Evolutionary conservation across 768 basidiomycete genomes (phyloP).

Genomic region (Tremella mesenterica): DNA sequence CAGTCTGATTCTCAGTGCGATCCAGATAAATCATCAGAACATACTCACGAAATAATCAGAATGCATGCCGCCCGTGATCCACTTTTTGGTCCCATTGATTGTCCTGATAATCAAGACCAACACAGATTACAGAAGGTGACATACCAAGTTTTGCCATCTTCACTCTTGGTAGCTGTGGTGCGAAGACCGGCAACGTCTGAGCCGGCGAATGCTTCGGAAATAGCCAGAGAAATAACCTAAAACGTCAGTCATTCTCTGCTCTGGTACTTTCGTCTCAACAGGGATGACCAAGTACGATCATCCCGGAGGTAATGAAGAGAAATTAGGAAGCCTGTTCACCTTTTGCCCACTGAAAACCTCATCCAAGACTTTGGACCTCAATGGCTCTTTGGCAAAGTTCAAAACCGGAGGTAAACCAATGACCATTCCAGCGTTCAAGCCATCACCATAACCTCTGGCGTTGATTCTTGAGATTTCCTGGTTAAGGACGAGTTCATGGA

Average conservation of each 20-base stretch:
- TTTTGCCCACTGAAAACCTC: constrained; percentile 63
- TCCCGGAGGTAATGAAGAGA: not conserved
- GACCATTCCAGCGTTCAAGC: constrained; percentile 64
- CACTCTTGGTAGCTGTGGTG: constrained; percentile 67
- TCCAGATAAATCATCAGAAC: not conserved
- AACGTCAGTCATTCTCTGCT: not conserved
- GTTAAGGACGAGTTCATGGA: constrained; percentile 72
- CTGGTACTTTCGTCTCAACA: too few relatives aligned
- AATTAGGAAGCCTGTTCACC: constrained; percentile 20
- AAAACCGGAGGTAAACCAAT: constrained; percentile 54
- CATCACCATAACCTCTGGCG: constrained; percentile 72
- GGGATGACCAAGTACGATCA: too few relatives aligned
- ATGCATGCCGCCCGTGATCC: constrained; percentile 45
- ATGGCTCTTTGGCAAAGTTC: constrained; percentile 67
- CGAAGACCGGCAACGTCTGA: constrained; percentile 62
- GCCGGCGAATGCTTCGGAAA: constrained; percentile 78
- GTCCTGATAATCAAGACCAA: constrained; percentile 57
- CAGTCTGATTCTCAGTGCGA: constrained; percentile 55
- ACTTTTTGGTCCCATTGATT: constrained; percentile 84
- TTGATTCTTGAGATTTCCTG: constrained; percentile 66
- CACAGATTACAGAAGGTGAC: not conserved
- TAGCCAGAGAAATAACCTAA: constrained; percentile 73
- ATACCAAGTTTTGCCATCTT: constrained; percentile 55
- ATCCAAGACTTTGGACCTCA: constrained; percentile 58
- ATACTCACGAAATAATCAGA: constrained; percentile 48